These are phyloP conservation scores for Penicillium canariense DNA, from an alignment of 495 filamentous ascomycete genomes.

Conservation along the genomic window DNA sequence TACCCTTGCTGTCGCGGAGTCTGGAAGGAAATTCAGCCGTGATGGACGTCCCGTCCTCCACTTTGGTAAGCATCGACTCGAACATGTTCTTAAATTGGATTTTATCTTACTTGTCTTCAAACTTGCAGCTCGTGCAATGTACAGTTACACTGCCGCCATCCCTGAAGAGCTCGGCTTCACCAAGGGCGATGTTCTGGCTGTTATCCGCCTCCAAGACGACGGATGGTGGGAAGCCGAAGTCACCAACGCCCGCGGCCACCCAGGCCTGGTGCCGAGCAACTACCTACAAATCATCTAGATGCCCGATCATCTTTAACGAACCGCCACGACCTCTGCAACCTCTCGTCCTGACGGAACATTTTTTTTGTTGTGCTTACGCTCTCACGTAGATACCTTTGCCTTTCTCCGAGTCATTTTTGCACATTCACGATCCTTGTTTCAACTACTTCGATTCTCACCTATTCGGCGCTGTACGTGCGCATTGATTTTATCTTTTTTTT, in stretches of 20 bases:
- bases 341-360: constrained; percentile 26
- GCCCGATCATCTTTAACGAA: constrained; percentile 26
- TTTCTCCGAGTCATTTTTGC: constrained; percentile 18
- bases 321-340: constrained; percentile 20
- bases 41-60: constrained; percentile 88
- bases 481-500: constrained; percentile 3
- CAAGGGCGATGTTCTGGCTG: constrained; percentile 87
- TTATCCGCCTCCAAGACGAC: constrained; percentile 92
- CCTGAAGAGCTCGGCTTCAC: constrained; percentile 90
- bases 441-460: constrained; percentile 4
- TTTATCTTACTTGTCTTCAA: constrained; percentile 12
- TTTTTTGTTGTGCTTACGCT: constrained; percentile 22
- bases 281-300: constrained; percentile 70
- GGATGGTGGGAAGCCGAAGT: constrained; percentile 99
- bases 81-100: background rate
- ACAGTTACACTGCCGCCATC: constrained; percentile 91
- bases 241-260: constrained; percentile 66
- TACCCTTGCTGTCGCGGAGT: constrained; percentile 63
- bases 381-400: constrained; percentile 30
- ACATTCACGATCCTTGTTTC: constrained; percentile 25
- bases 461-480: constrained; percentile 13
- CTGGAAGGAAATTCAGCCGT: constrained; percentile 69
- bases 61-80: constrained; percentile 68
- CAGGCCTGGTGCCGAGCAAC: constrained; percentile 94
- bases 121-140: constrained; percentile 78